Evolutionary conservation across 2,329 filamentous ascomycete genomes (phyloP).

Genomic region (Calonectria montana): DNA sequence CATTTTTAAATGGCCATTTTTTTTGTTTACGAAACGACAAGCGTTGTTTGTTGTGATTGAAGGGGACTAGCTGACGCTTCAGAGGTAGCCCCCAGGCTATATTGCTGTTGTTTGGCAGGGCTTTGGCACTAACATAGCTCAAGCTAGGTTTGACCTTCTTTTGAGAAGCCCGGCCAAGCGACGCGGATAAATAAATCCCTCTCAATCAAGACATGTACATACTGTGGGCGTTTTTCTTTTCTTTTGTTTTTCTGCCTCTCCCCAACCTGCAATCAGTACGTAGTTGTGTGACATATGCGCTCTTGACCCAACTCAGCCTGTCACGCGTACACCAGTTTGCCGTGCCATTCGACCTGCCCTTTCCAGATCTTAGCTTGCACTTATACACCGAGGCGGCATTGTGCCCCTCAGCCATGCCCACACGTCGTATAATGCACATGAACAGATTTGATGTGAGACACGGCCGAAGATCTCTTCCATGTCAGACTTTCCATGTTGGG

Average conservation of each 20-base stretch:
- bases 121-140: not conserved
- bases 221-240: not conserved
- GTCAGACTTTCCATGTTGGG: not conserved
- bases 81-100: slow-evolving; percentile 1
- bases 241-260: no score
- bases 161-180: not conserved
- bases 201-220: not conserved
- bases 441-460: not conserved
- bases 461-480: not conserved
- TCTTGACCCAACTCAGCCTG: no score
- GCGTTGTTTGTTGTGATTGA: not conserved
- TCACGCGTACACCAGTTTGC: not conserved
- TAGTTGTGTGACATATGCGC: not conserved
- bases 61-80: not conserved
- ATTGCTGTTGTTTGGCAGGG: not conserved
- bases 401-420: not conserved
- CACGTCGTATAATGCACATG: not conserved
- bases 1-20: not conserved
- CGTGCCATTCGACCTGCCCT: not conserved
- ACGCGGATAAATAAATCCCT: not conserved
- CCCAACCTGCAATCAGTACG: not conserved
- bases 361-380: not conserved
- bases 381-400: not conserved
- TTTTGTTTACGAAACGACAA: not conserved
- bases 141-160: not conserved